phyloP scores from a whole-genome alignment of 169 alveolate genomes.

The Plasmodium fragile region DNA sequence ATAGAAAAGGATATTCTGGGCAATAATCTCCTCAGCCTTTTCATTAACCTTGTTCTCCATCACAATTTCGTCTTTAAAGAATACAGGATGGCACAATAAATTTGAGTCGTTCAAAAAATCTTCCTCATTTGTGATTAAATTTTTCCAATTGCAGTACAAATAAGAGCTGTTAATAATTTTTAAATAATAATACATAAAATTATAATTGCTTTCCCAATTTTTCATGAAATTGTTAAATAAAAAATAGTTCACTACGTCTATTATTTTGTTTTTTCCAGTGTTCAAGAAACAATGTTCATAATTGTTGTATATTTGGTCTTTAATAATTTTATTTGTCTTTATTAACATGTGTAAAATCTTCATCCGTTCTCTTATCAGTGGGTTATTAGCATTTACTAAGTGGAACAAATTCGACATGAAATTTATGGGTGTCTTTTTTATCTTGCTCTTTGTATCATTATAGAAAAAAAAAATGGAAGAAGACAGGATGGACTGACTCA shows the following conservation, averaged over 20 bases:
- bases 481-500: slow-evolving; percentile 8
- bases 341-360: slow-evolving; percentile 12
- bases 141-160: slow-evolving; percentile 10
- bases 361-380: slow-evolving; percentile 34
- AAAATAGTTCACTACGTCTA: slow-evolving; percentile 57
- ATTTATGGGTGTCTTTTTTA: slow-evolving; percentile 54
- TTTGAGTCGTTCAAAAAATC: neutral
- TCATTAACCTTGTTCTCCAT: slow-evolving; percentile 39
- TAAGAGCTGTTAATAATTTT: slow-evolving; percentile 47
- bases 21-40: slow-evolving; percentile 50
- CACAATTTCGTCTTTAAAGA: neutral
- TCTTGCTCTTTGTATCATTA: slow-evolving; percentile 11
- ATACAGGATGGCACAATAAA: neutral
- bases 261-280: slow-evolving; percentile 35
- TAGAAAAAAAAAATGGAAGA: slow-evolving; percentile 32
- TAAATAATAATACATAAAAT: slow-evolving; percentile 45
- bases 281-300: slow-evolving; percentile 56
- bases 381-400: slow-evolving; percentile 34
- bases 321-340: slow-evolving; percentile 39
- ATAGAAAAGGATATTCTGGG: slow-evolving; percentile 51
- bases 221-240: slow-evolving; percentile 46
- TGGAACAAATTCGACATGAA: slow-evolving; percentile 64
- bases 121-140: slow-evolving; percentile 12
- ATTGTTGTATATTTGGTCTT: slow-evolving; percentile 49
- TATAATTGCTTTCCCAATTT: slow-evolving; percentile 28